Evolutionary conservation across 805 yeast genomes (phyloP), one percentile per base, ranked within the genome.

Genomic region (Yarrowia keelungensis): DNA sequence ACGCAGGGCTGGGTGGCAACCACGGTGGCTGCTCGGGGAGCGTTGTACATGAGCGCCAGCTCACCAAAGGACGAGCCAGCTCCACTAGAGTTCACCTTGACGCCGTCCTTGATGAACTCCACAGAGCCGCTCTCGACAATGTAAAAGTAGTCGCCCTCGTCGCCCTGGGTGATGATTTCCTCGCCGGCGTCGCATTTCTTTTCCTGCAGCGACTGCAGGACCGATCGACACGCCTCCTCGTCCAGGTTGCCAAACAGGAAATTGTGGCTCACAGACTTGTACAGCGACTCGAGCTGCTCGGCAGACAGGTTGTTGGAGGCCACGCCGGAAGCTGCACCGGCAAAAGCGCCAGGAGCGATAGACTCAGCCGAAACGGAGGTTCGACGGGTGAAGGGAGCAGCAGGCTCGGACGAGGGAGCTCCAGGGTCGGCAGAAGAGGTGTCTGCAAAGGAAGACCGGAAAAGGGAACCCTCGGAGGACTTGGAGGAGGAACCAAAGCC

Each of bases 11-110:
- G 83, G 32, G 82, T 78, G 10, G 97, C 93, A 36, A 84, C 74
- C 1, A 91, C 98, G 1, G 98, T 92, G 10, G 98, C 98, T 8
- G 98, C 98, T 80, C 99, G 88, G 71, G 98, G 98, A 19, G 97
- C 88, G 78, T 95, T 94, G 81, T 95, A 94, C 97, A 95, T 92
- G 74, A 95, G 84, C 3, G 99, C 99, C 75, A 95, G 84, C 79
- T 95, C 99, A 76, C 99, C 99, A 79, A 95, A 95, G 54, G 94
- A 88, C 5, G 97, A 86, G 8, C 98, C 98, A 47, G 91, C 87
- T 10, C 91, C 89, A n/a, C 91, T 84, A 1, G 89, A 82, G 76
- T 86, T 88, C 46, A 92, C 94, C 74, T 87, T 85, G 53, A 84
- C 77, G 66, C 87, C 89, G 76, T 91, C 86, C 41, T 90, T 93